phyloP scores from a whole-genome alignment of 805 yeast species.

The Zygosaccharomyces gambellarensis region DNA sequence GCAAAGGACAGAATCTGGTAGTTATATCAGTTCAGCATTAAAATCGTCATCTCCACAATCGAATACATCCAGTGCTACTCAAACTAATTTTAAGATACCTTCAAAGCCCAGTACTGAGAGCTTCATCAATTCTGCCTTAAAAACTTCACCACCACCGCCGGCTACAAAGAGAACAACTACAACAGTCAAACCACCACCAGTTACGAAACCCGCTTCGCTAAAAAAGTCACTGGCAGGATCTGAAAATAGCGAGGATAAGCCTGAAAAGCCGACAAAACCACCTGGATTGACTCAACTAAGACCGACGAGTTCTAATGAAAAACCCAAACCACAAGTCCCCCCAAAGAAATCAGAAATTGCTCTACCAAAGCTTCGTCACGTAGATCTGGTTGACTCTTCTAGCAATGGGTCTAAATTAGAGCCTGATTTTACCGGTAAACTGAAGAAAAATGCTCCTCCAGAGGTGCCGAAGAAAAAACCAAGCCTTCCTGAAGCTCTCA shows the following conservation, averaged over 20 bases:
- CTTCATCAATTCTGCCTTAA: constrained; percentile 24
- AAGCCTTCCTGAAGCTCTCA: constrained; percentile 24
- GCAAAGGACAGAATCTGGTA: neutral
- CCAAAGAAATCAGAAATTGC: constrained; percentile 10
- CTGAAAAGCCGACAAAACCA: neutral
- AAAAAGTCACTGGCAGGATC: constrained; percentile 9
- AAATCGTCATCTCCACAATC: constrained; percentile 1
- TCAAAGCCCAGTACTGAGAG: constrained; percentile 13
- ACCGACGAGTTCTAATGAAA: neutral
- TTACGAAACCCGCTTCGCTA: constrained; percentile 16
- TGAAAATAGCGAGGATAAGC: neutral
- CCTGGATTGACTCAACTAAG: constrained; percentile 7
- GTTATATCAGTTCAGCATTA: constrained; percentile 1
- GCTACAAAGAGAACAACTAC: neutral
- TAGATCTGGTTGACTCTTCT: neutral
- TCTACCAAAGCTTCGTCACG: constrained; percentile 19
- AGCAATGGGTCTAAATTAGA: neutral
- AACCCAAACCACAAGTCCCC: constrained; percentile 16
- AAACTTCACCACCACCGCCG: constrained; percentile 2
- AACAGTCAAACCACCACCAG: neutral
- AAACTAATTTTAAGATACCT: neutral
- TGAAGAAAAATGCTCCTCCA: constrained; percentile 12
- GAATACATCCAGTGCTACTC: neutral
- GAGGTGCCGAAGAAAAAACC: constrained; percentile 9
- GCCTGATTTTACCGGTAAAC: constrained; percentile 1